Conservation (phyloP, 139 green algal genomes). For the Volvox africanus region DNA sequence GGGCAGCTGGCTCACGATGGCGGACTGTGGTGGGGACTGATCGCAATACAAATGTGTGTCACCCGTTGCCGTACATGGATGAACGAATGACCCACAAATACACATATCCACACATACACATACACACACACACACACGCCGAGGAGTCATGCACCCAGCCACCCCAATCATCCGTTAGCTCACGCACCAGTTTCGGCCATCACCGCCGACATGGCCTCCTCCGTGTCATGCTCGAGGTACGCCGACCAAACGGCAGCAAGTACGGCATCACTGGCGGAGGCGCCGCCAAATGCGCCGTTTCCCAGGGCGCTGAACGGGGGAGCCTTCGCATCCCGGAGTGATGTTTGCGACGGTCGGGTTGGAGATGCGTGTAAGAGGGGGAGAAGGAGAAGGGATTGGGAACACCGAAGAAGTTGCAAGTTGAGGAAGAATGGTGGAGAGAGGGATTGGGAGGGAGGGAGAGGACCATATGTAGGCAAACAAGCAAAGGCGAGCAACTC, state of each 20-base stretch:
- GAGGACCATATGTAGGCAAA: too few relatives aligned
- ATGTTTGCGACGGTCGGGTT: neutral
- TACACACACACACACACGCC: too few relatives aligned
- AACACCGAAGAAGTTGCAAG: too few relatives aligned
- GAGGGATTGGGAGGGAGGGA: too few relatives aligned
- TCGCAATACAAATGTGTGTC: too few relatives aligned
- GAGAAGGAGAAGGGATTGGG: neutral
- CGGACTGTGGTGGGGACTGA: too few relatives aligned
- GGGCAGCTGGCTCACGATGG: too few relatives aligned
- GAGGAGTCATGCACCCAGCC: neutral
- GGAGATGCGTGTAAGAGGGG: neutral
- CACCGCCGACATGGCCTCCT: neutral
- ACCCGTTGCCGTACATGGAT: too few relatives aligned
- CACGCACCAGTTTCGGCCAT: conserved; percentile 13
- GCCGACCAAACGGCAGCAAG: conserved; percentile 13
- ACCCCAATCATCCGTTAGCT: neutral
- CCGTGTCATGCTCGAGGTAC: conserved; percentile 23
- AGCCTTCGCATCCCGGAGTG: neutral
- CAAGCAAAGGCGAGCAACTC: too few relatives aligned
- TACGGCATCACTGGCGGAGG: neutral
- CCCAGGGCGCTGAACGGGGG: neutral
- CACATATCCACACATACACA: too few relatives aligned
- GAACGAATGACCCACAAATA: too few relatives aligned
- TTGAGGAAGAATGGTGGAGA: too few relatives aligned
- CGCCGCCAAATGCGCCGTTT: neutral